Conservation (phyloP, 2,329 filamentous ascomycete genomes). For the Scedosporium boydii region DNA sequence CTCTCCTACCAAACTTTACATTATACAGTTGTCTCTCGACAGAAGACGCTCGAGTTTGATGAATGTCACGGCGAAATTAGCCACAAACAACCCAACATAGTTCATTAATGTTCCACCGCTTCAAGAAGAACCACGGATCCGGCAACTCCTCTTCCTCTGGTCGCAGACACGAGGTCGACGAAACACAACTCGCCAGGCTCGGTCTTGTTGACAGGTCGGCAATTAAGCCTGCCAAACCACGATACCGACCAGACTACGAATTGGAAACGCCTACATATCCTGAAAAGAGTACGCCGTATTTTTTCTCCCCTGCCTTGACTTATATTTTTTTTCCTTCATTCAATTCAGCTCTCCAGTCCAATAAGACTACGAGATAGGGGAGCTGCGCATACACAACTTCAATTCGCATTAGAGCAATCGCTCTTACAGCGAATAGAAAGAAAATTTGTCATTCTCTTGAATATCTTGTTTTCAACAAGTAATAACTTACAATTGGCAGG, state of each 20-base stretch:
- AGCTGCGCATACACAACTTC: too few relatives aligned
- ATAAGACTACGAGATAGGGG: too few relatives aligned
- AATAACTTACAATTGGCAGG: background rate
- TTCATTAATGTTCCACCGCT: constrained; percentile 3
- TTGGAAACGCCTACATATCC: constrained; percentile 24
- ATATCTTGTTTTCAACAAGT: background rate
- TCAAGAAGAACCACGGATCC: background rate
- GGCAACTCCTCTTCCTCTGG: constrained; percentile 3
- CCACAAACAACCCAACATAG: background rate
- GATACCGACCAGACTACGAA: constrained; percentile 10
- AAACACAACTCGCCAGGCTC: constrained; percentile 4
- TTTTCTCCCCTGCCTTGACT: background rate
- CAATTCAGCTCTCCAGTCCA: background rate
- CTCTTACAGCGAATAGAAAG: too few relatives aligned
- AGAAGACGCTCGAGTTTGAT: background rate
- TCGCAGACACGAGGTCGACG: background rate
- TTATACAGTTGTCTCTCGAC: background rate
- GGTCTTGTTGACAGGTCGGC: background rate
- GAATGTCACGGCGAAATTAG: background rate
- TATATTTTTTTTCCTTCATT: background rate
- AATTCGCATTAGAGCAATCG: too few relatives aligned
- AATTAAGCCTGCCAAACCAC: constrained; percentile 8
- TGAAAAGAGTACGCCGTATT: constrained; percentile 27
- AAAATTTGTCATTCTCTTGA: too few relatives aligned
- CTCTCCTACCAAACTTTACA: background rate